phyloP scores from a whole-genome alignment of 352 stramenopile species.

The Globisporangium recalcitrans region DNA sequence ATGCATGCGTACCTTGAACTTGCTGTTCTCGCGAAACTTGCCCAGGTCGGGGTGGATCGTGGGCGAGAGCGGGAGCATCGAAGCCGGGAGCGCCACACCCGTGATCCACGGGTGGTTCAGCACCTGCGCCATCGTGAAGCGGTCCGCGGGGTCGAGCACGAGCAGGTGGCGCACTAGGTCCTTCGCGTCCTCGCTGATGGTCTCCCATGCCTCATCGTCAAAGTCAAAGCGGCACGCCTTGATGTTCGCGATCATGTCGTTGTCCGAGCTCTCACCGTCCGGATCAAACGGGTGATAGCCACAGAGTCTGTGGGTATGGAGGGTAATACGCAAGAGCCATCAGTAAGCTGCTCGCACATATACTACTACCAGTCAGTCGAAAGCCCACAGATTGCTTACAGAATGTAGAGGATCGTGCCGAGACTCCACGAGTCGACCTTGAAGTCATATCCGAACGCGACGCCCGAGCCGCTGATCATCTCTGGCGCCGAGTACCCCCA shows the following conservation, averaged over 20 bases:
- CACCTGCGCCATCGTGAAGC: constrained; percentile 69
- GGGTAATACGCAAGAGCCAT: background rate
- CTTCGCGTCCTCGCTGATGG: constrained; percentile 57
- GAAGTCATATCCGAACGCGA: constrained; percentile 70
- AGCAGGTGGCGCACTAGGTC: constrained; percentile 75
- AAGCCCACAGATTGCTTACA: constrained; percentile 33
- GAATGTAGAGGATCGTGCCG: constrained; percentile 84
- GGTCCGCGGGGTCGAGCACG: constrained; percentile 56
- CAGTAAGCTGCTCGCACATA: background rate
- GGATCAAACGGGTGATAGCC: constrained; percentile 84
- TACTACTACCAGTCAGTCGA: background rate
- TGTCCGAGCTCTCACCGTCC: constrained; percentile 64
- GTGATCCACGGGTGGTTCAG: constrained; percentile 70
- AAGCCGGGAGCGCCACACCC: constrained; percentile 14
- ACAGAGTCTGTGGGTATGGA: constrained; percentile 40
- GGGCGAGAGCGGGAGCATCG: constrained; percentile 47
- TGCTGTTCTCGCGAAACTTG: constrained; percentile 52
- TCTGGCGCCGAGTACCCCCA: constrained; percentile 80
- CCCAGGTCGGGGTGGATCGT: constrained; percentile 66
- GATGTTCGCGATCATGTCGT: constrained; percentile 80
- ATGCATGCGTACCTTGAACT: constrained; percentile 17
- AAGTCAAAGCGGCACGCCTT: constrained; percentile 75
- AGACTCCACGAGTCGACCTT: constrained; percentile 87
- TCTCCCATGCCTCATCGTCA: constrained; percentile 58
- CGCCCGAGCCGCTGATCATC: constrained; percentile 76